Percentiles rank a stretch among this genome's conserved stretches.
Conservation (phyloP, 116 monocot species). For the Papilionanthe hybrid region DNA sequence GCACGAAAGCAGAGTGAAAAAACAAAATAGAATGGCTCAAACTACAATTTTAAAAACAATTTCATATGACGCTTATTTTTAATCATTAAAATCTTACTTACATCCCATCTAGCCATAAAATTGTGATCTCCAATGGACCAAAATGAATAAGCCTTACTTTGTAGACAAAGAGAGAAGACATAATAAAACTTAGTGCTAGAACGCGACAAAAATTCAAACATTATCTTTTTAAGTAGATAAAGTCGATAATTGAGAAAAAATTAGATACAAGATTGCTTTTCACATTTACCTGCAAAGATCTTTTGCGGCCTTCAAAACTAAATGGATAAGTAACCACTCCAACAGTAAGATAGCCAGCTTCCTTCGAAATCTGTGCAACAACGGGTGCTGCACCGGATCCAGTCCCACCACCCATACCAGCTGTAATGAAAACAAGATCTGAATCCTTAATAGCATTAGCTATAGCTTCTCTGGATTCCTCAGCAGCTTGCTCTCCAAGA, state of each 20-base stretch:
- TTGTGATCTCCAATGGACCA: neutral
- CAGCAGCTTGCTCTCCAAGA: constrained; percentile 92
- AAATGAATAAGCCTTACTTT: neutral
- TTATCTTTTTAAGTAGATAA: neutral
- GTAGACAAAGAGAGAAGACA: neutral
- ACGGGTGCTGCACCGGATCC: constrained; percentile 98
- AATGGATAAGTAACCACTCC: constrained; percentile 99
- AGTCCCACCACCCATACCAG: constrained; percentile 95
- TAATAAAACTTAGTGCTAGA: neutral
- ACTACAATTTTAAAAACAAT: neutral
- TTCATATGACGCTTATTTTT: neutral
- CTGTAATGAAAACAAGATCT: constrained; percentile 91
- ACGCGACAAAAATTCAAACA: neutral
- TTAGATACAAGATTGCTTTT: neutral
- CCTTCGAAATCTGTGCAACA: constrained; percentile 91
- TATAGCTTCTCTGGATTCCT: constrained; percentile 86
- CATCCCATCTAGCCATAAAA: neutral
- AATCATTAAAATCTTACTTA: neutral
- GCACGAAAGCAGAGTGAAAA: neutral
- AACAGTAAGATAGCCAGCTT: constrained; percentile 93
- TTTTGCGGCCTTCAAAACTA: constrained; percentile 95
- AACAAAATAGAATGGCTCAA: neutral
- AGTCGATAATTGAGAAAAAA: neutral
- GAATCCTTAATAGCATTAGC: constrained; percentile 67
- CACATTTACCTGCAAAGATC: constrained; percentile 72